Percentiles rank a stretch among this genome's conserved stretches.
These are phyloP conservation scores for Babjeviella inositovora DNA, from an alignment of 805 yeast species.

Conservation along the genomic window DNA sequence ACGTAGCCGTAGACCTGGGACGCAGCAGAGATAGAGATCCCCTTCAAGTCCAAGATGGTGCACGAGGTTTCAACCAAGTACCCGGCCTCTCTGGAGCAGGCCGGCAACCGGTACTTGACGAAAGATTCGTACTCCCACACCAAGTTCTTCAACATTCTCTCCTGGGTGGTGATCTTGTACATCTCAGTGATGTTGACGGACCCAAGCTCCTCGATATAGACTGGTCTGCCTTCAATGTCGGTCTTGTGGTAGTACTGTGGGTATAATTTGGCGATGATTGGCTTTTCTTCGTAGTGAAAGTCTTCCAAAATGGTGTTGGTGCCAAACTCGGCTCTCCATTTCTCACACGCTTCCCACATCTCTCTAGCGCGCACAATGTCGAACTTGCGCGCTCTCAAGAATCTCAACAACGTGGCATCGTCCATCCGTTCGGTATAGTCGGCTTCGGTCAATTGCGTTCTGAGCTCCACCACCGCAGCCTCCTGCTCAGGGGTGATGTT, in stretches of 20 bases:
- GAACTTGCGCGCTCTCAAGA: conserved; percentile 90
- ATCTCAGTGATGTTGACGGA: conserved; percentile 77
- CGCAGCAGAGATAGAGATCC: conserved; percentile 75
- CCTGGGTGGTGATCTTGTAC: conserved; percentile 88
- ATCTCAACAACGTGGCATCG: conserved; percentile 72
- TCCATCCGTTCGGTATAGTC: conserved; percentile 75
- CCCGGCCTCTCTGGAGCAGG: conserved; percentile 76
- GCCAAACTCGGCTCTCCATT: conserved; percentile 82
- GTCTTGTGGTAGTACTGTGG: conserved; percentile 97
- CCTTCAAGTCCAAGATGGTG: conserved; percentile 89
- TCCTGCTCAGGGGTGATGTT: conserved; percentile 57
- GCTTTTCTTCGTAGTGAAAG: conserved; percentile 88
- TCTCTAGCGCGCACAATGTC: conserved; percentile 62
- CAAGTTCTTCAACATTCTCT: conserved; percentile 87
- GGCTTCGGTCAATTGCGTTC: conserved; percentile 34
- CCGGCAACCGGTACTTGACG: conserved; percentile 73
- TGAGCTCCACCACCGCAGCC: conserved; percentile 38
- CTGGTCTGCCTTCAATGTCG: conserved; percentile 94
- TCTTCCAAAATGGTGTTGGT: conserved; percentile 75
- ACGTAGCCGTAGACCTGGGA: conserved; percentile 78
- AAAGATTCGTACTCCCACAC: conserved; percentile 98
- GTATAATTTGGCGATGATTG: conserved; percentile 73
- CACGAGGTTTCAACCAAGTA: conserved; percentile 86
- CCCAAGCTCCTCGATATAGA: conserved; percentile 89
- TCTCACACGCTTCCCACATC: conserved; percentile 80